phyloP scores from a whole-genome alignment of 2,329 filamentous ascomycete species.

The Xylariaceae sp. region DNA sequence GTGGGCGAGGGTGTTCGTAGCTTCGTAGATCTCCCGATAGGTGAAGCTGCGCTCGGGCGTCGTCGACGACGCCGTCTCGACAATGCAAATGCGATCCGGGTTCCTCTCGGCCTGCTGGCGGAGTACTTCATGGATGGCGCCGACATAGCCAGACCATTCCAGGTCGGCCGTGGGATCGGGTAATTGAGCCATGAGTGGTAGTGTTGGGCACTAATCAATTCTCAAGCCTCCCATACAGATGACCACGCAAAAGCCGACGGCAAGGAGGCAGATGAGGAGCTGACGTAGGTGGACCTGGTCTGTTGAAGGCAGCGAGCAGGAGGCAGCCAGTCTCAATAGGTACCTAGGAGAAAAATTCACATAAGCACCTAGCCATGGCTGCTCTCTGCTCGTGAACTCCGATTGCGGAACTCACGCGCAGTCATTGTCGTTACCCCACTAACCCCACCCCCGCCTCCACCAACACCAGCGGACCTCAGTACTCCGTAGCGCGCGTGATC shows the following conservation, averaged over 20 bases:
- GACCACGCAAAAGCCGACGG: background rate
- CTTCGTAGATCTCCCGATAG: constrained; percentile 81
- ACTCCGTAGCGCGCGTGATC: too few relatives aligned
- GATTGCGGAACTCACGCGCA: background rate
- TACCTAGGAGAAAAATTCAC: background rate
- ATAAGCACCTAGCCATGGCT: background rate
- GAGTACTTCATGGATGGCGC: constrained; percentile 68
- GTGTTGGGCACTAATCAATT: background rate
- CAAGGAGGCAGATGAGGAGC: background rate
- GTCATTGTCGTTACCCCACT: background rate
- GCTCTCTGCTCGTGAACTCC: background rate
- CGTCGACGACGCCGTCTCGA: constrained; percentile 41
- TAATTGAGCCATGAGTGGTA: constrained; percentile 25
- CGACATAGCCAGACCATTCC: constrained; percentile 60
- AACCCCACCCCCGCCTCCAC: background rate
- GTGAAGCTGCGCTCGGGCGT: constrained; percentile 49
- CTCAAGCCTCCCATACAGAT: background rate
- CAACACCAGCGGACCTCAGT: background rate
- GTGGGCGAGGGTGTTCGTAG: constrained; percentile 74
- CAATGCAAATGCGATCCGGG: constrained; percentile 37
- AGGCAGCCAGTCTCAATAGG: background rate
- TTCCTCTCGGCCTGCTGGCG: constrained; percentile 43
- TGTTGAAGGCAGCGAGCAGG: background rate
- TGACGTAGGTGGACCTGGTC: too few relatives aligned
- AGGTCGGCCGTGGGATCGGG: constrained; percentile 65